Base-by-base conservation (phyloP, 2,329 filamentous ascomycete species). In the Colletotrichum kahawae region DNA sequence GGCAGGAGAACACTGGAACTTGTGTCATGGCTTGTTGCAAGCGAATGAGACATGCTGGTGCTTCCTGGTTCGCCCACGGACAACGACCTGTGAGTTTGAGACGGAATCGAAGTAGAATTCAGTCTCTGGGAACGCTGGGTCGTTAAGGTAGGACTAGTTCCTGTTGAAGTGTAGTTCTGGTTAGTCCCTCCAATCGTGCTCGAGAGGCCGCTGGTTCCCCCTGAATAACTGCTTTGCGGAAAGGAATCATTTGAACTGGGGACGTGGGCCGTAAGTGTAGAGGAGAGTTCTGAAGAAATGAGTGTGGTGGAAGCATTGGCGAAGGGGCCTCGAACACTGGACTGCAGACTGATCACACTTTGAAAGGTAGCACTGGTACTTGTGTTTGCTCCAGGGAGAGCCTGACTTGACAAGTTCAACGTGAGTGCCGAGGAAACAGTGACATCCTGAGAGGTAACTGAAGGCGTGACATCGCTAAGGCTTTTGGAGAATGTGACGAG, bases 271-370 rank as follows among this genome's bases (percentile, higher is more conserved):
- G n/a, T 7, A 51, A 8, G 7, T 7, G 5, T 13, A 7, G 43
- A 21, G 0, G n/a, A 51, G 1, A 7, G 6, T 13, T 0, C n/a
- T 7, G 43, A 2, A 13, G 5, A 1, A 6, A 13, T 21, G 3
- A n/a, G 2, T 12, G 10, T 51, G 10, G n/a, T 21, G 12, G 43
- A 51, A 7, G 43, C 13, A 24, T 21, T 51, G 5, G n/a, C 2
- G 43, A 51, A 51, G 13, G 43, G 43, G 12, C n/a, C n/a, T 2
- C 6, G n/a, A 3, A 21, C 2, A 51, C n/a, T 51, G 1, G 43
- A 48, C 4, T 51, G n/a, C 43, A 51, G 43, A 0, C 0, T 24
- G 0, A 1, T 51, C 43, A 3, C 10, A 51, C n/a, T 51, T 13
- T 2, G 12, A 0, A 51, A 51, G 0, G n/a, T 51, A 7, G 10